Conservation (phyloP, 306 rosid genomes). For the Hippophae rhamnoides region DNA sequence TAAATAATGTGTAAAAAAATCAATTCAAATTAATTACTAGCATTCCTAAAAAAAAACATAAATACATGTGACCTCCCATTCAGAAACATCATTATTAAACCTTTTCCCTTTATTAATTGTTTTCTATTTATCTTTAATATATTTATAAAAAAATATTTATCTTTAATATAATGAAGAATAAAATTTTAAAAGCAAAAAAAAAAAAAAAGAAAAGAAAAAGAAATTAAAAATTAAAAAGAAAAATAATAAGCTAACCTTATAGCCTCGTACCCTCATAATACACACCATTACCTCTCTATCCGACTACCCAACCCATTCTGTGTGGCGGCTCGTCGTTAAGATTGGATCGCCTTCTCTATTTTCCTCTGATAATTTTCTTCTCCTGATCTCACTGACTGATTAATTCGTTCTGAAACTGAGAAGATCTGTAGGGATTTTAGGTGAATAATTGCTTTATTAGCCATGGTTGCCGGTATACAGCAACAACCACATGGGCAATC, state of each 20-base stretch:
- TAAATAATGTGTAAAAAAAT: too few relatives aligned
- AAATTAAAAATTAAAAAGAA: neutral
- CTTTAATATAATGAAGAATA: too few relatives aligned
- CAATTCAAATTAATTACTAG: too few relatives aligned
- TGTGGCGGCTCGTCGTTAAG: constrained; percentile 59
- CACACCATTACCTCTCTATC: constrained; percentile 8
- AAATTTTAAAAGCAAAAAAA: neutral
- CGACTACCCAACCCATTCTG: constrained; percentile 23
- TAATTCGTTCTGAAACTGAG: constrained; percentile 21
- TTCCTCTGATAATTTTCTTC: neutral
- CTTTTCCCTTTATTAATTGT: too few relatives aligned
- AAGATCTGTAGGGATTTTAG: constrained; percentile 21
- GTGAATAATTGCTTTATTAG: constrained; percentile 48
- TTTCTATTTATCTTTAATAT: too few relatives aligned
- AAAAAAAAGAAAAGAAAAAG: neutral
- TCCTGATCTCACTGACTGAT: neutral
- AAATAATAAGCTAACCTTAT: constrained; percentile 26
- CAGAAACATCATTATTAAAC: too few relatives aligned
- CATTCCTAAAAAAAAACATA: too few relatives aligned
- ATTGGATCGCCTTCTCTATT: constrained; percentile 42
- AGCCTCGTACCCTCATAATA: constrained; percentile 35
- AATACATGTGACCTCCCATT: too few relatives aligned
- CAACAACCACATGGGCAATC: constrained; percentile 35
- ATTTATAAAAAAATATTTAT: too few relatives aligned
- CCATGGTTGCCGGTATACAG: constrained; percentile 59